Evolutionary conservation across 495 filamentous ascomycete species (phyloP), one percentile per base, ranked within the genome.

Genomic region (Neurospora sp.): DNA sequence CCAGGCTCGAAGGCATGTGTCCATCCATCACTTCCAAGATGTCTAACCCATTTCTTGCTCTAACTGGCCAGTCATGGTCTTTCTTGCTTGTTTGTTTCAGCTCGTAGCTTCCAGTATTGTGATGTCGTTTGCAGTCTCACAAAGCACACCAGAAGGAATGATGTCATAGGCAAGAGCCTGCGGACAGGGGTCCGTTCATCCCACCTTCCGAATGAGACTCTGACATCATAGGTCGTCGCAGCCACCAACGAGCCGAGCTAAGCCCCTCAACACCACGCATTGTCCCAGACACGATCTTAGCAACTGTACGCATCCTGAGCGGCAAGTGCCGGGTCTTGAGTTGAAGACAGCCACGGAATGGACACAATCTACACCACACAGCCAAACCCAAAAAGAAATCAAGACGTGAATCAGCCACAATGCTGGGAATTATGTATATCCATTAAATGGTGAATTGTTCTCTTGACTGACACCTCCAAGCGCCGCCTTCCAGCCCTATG

Each of bases 151-250:
- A 61, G 22, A 61, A 61, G 12, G 3, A 41, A 48, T 76, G 75
- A 76, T 74, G 73, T 76, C 75, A 76, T 76, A 72, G 65, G 61
- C 3, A 7, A 31, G 4, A 61, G 48, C 10, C 9, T 31, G 20
- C 7, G 4, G 12, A 35, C 53, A 61, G 53, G 53, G 53, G 53
- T 61, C 9, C 12, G 12, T 61, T 61, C 53, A 61, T 61, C 53
- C 53, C 22, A 61, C 22, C 48, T 59, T 20, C 65, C 27, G 22
- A 59, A 35, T 37, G 40, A 69, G 59, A 38, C 9, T 20, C 44
- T 76, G 75, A 76, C 75, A 74, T 76, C 75, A 76, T 76, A 38
- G 22, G 53, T 3, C 31, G 39, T 27, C 38, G 31, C 40, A 41
- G 38, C 70, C n/a, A 31, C 35, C 45, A 37, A 10, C n/a, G 39